Percentiles rank a stretch among this genome's conserved stretches.
phyloP scores from a whole-genome alignment of 2,329 filamentous ascomycete species.

The Byssothecium circinans region DNA sequence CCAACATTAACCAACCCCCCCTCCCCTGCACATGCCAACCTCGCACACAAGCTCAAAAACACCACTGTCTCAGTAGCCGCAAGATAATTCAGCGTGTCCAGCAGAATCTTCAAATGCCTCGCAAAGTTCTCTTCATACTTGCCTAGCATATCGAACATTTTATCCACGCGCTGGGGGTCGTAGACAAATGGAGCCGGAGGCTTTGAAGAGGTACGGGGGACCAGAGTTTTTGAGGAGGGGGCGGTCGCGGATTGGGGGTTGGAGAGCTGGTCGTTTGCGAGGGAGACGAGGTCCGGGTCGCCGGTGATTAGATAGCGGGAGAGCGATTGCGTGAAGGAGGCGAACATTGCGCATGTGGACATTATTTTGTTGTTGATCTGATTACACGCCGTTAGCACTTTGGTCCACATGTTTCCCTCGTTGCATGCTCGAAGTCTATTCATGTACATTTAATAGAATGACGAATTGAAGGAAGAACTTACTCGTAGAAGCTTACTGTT shows the following conservation, averaged over 20 bases:
- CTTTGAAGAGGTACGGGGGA: conserved; percentile 22
- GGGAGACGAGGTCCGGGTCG: conserved; percentile 73
- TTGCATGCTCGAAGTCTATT: neutral
- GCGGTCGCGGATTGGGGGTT: conserved; percentile 7
- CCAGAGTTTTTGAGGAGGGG: conserved; percentile 13
- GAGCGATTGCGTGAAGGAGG: conserved; percentile 83
- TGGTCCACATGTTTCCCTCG: neutral
- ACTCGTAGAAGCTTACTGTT: conserved; percentile 93
- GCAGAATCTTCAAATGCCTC: conserved; percentile 85
- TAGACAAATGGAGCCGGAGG: conserved; percentile 47
- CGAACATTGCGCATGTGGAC: conserved; percentile 93
- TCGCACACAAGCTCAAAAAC: conserved; percentile 80
- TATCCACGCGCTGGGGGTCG: conserved; percentile 65
- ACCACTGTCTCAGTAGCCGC: conserved; percentile 97
- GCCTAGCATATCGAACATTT: conserved; percentile 82
- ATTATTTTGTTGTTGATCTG: conserved; percentile 97
- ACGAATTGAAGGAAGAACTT: conserved; percentile 45
- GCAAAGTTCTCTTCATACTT: conserved; percentile 95
- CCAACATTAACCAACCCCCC: conserved; percentile 47
- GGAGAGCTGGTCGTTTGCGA: conserved; percentile 53
- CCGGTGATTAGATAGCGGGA: conserved; percentile 81
- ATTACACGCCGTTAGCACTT: too few species aligned
- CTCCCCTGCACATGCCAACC: conserved; percentile 79
- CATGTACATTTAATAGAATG: too few species aligned
- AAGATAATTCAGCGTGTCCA: conserved; percentile 95